Percentiles rank a stretch among this genome's conserved stretches.
These are phyloP conservation scores for Nymphaea thermarum DNA, from an alignment of 164 flowering plant species.

Conservation along the genomic window DNA sequence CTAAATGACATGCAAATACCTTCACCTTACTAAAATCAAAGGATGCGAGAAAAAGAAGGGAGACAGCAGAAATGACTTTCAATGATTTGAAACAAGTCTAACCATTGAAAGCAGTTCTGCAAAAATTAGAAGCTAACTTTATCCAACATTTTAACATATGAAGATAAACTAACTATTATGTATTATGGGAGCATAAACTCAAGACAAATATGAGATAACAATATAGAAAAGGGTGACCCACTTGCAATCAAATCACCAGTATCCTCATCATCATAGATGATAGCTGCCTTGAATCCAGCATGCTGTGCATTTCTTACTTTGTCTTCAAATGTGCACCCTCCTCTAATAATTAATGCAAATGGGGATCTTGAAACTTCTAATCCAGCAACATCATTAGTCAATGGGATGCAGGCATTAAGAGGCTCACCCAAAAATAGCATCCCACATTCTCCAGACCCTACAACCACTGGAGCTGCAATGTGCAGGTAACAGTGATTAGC, in stretches of 20 bases:
- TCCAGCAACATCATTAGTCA: slow-evolving; percentile 30
- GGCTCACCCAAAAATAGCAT: slow-evolving; percentile 62
- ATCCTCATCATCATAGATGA: slow-evolving; percentile 60
- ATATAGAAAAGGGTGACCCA: slow-evolving; percentile 14
- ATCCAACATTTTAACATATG: too few species aligned
- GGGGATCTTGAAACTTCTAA: slow-evolving; percentile 19
- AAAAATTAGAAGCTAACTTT: background rate
- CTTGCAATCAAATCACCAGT: slow-evolving; percentile 67
- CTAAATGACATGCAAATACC: too few species aligned
- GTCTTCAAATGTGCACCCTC: slow-evolving; percentile 83
- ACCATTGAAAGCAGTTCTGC: too few species aligned
- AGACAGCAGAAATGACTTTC: too few species aligned
- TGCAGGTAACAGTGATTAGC: too few species aligned
- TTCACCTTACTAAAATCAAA: too few species aligned
- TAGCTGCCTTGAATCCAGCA: slow-evolving; percentile 82
- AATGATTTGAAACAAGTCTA: too few species aligned
- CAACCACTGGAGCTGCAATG: slow-evolving; percentile 55
- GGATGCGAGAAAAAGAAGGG: too few species aligned
- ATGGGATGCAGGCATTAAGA: slow-evolving; percentile 59
- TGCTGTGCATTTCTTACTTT: slow-evolving; percentile 81
- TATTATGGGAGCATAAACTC: background rate
- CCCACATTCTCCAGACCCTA: slow-evolving; percentile 59
- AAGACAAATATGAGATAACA: background rate
- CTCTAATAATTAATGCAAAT: slow-evolving; percentile 67
- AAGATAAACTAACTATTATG: too few species aligned